These are phyloP conservation scores for Stachybotrys chartarum DNA, from an alignment of 2,329 filamentous ascomycete genomes.

Conservation along the genomic window DNA sequence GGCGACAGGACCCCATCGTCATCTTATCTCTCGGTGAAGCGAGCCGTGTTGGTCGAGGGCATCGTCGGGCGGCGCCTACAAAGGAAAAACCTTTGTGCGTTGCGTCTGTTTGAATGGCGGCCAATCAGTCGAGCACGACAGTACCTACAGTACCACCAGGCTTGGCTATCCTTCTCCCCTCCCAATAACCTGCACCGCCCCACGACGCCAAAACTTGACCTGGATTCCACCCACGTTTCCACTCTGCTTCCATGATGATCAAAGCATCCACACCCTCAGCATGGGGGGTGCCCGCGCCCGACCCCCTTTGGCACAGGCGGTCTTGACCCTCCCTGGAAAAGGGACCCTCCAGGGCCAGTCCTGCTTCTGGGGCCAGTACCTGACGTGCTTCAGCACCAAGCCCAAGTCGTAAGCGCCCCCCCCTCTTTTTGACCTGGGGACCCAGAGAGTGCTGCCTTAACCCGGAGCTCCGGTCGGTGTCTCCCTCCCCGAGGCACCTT, in stretches of 20 bases:
- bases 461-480: background rate
- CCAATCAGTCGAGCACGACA: conserved; percentile 27
- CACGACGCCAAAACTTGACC: conserved; percentile 9
- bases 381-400: background rate
- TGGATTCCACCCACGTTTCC: conserved; percentile 1
- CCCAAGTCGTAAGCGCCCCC: background rate
- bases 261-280: background rate
- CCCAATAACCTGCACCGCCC: conserved; percentile 14
- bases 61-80: too few relatives aligned
- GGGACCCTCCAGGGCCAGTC: background rate
- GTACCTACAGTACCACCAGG: conserved; percentile 2
- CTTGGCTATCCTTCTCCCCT: conserved; percentile 1
- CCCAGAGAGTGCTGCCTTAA: background rate
- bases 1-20: too few relatives aligned
- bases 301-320: background rate
- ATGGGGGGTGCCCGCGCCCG: background rate
- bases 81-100: background rate
- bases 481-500: background rate
- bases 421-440: background rate
- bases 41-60: too few relatives aligned
- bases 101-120: conserved; percentile 11
- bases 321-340: background rate
- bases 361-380: background rate
- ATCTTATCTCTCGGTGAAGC: too few relatives aligned
- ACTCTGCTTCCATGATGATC: background rate